These are phyloP conservation scores for Daldinia sp. DNA, from an alignment of 2,329 filamentous ascomycete species.

Conservation along the genomic window DNA sequence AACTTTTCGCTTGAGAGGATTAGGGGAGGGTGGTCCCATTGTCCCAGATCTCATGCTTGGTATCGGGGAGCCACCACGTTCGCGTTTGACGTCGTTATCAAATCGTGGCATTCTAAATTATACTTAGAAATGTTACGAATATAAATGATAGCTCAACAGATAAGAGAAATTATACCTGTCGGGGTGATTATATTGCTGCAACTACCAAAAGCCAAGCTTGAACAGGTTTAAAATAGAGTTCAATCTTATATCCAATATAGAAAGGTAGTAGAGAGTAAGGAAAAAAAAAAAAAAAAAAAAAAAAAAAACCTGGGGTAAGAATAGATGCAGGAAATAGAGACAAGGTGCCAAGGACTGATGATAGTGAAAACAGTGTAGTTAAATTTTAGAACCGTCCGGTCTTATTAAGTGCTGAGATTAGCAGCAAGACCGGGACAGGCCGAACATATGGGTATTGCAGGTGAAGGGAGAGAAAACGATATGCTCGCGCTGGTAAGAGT, in stretches of 20 bases:
- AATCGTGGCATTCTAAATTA: slow-evolving; percentile 29
- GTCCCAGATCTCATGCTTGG: slow-evolving; percentile 25
- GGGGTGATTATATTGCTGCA: background rate
- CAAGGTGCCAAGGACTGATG: background rate
- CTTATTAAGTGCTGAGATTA: background rate
- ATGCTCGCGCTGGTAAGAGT: background rate
- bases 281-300: background rate
- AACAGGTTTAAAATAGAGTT: background rate
- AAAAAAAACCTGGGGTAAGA: background rate
- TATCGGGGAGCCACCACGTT: slow-evolving; percentile 36
- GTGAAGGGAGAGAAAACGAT: background rate
- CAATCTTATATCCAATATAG: background rate
- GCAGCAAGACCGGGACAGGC: background rate
- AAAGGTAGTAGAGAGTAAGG: background rate
- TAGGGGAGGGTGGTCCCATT: slow-evolving; percentile 44
- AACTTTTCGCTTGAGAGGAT: slow-evolving; percentile 27
- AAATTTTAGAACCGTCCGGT: background rate
- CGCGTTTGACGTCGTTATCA: slow-evolving; percentile 37
- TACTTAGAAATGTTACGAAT: slow-evolving; percentile 1
- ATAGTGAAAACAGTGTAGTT: background rate
- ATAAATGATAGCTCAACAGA: background rate
- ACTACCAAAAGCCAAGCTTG: background rate
- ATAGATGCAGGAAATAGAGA: background rate
- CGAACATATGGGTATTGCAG: background rate
- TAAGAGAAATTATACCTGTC: background rate